phyloP scores from a whole-genome alignment of 257 asterid species.

The Petunia secreta region DNA sequence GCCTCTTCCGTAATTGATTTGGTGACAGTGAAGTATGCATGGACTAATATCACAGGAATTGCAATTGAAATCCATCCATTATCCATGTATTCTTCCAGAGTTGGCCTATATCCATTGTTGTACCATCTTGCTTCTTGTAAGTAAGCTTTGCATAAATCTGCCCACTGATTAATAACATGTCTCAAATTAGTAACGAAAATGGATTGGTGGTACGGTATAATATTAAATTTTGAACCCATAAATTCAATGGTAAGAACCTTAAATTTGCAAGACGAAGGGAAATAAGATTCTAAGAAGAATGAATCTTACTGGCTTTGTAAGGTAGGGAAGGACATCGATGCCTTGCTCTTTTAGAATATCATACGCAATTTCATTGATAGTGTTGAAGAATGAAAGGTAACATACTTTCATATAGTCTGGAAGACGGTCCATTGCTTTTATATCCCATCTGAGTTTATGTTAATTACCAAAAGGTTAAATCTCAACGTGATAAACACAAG shows the following conservation, averaged over 20 bases:
- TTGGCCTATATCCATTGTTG: conserved; percentile 34
- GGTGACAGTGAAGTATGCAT: conserved; percentile 40
- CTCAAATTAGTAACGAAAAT: too few relatives aligned
- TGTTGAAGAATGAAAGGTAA: neutral
- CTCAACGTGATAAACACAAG: too few relatives aligned
- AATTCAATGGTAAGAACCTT: too few relatives aligned
- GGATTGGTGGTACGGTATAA: too few relatives aligned
- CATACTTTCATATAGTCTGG: conserved; percentile 4
- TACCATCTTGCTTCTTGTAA: conserved; percentile 46
- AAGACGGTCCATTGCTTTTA: neutral
- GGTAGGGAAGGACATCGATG: neutral
- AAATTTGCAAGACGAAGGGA: neutral
- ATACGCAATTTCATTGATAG: neutral
- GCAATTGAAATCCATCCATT: conserved; percentile 45
- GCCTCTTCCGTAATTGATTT: conserved; percentile 43
- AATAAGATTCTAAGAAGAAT: neutral
- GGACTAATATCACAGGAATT: conserved; percentile 29
- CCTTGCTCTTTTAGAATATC: neutral
- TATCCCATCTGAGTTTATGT: neutral
- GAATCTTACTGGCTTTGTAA: conserved; percentile 7
- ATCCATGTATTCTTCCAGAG: conserved; percentile 32
- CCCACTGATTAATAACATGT: conserved; percentile 17
- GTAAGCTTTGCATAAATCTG: conserved; percentile 30
- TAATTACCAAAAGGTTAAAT: too few relatives aligned
- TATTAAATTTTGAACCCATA: too few relatives aligned